Evolutionary conservation across 176 grass and related monocot species (phyloP).

Genomic region (Olyra latifolia): DNA sequence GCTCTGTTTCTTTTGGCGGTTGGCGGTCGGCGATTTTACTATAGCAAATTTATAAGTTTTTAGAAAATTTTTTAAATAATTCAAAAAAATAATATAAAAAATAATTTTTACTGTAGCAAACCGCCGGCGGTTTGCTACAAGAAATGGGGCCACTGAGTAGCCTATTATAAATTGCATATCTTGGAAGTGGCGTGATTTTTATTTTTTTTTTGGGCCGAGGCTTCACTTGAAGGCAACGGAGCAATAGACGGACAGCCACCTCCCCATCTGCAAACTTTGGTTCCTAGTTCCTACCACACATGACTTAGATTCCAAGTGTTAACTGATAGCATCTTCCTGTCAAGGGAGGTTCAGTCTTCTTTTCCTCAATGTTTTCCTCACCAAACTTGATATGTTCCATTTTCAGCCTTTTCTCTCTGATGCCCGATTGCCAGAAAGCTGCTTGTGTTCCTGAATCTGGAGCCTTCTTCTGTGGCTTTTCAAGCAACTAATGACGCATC

Average conservation of each 20-base stretch:
- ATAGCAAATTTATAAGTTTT: too few relatives aligned
- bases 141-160: too few relatives aligned
- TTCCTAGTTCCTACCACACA: conserved; percentile 14
- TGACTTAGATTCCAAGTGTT: conserved; percentile 37
- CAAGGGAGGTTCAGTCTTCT: conserved; percentile 8
- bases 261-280: conserved; percentile 40
- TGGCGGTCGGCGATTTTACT: too few relatives aligned
- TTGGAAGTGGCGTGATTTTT: not conserved
- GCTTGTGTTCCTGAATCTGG: not conserved
- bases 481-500: not conserved
- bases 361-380: conserved; percentile 26
- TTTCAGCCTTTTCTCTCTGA: conserved; percentile 6
- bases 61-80: too few relatives aligned
- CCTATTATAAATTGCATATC: too few relatives aligned
- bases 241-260: conserved; percentile 25
- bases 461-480: conserved; percentile 18
- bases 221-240: conserved; percentile 43
- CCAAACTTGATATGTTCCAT: conserved; percentile 31
- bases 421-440: conserved; percentile 14
- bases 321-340: conserved; percentile 19
- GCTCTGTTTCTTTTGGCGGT: too few relatives aligned
- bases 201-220: not conserved
- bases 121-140: too few relatives aligned
- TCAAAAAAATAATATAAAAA: too few relatives aligned
- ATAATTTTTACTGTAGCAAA: too few relatives aligned